Base-by-base conservation (phyloP, 306 rosid species). In the Albizia julibrissin region DNA sequence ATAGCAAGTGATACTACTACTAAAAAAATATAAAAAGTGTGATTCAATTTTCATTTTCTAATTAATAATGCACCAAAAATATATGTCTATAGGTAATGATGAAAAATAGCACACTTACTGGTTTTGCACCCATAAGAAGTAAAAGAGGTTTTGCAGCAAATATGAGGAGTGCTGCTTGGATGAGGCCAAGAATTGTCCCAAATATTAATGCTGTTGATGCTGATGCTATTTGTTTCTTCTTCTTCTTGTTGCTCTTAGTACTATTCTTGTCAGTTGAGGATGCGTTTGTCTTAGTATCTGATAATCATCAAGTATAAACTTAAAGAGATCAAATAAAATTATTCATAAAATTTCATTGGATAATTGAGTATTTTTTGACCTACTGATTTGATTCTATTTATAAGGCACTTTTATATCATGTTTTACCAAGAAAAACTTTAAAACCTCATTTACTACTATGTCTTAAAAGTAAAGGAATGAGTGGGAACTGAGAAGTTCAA, bases 131-230 rank as follows among this genome's bases (percentile, higher is more conserved):
- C 98, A 95, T 95, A 42, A 91, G 89, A 43, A 87, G 86, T 84
- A 95, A 81, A 29, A 95, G 90, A 87, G 88, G 87, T 79, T 83
- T 93, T 78, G 99, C 93, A 33, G 89, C 90, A 77, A 92, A 85
- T 70, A 92, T 62, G 75, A 95, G 98, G 16, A 88, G 83, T 75
- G 87, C 74, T 58, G 99, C 93, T 88, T 95, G 99, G 58, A 93
- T 40, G 22, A 93, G 90, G 46, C 99, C 99, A 46, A 95, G 93
- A 54, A 90, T 78, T 73, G 87, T 34, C 29, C 98, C 99, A 77
- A 95, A 93, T 42, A 93, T 91, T 70, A 95, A 86, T 24, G 99
- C 98, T 21, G 99, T 93, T 58, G 99, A 87, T 49, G 99, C 99
- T 50, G 99, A 92, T 68, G 98, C 98, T 37, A 95, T 88, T 49